Percentiles rank a stretch among this genome's conserved stretches.
Evolutionary conservation across 441 rosid species (phyloP).

Genomic region (Aquilaria agallochum): DNA sequence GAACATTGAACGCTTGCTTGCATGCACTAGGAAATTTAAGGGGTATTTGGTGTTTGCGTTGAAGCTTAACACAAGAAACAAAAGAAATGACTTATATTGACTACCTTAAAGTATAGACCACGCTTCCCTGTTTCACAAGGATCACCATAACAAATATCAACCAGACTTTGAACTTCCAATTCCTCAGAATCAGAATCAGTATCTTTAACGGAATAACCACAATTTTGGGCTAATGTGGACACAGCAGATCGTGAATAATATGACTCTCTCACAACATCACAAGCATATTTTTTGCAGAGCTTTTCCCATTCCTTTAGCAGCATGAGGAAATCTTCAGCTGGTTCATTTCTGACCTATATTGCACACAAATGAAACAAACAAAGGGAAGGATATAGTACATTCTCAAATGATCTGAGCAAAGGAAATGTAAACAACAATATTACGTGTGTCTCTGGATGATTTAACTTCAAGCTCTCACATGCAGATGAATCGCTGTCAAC

Average conservation of each 20-base stretch:
- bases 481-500: constrained; percentile 70
- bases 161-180: constrained; percentile 61
- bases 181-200: constrained; percentile 48
- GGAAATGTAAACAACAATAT: constrained; percentile 7
- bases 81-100: neutral
- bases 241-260: constrained; percentile 22
- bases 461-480: constrained; percentile 74
- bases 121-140: constrained; percentile 50
- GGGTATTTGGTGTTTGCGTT: too few relatives aligned
- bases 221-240: constrained; percentile 20
- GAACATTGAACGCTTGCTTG: too few relatives aligned
- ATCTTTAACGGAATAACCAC: constrained; percentile 26
- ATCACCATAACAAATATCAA: constrained; percentile 85
- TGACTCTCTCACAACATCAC: constrained; percentile 20
- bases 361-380: constrained; percentile 16
- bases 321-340: constrained; percentile 82
- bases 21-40: too few relatives aligned
- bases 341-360: constrained; percentile 78
- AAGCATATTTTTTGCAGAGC: constrained; percentile 60
- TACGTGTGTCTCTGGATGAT: constrained; percentile 83
- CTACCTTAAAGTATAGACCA: constrained; percentile 80
- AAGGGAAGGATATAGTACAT: neutral
- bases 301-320: constrained; percentile 89
- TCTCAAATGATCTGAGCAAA: neutral
- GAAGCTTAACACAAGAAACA: constrained; percentile 5